Evolutionary conservation across 305 asterid genomes (phyloP).

Genomic region (Fraxinus platypoda): DNA sequence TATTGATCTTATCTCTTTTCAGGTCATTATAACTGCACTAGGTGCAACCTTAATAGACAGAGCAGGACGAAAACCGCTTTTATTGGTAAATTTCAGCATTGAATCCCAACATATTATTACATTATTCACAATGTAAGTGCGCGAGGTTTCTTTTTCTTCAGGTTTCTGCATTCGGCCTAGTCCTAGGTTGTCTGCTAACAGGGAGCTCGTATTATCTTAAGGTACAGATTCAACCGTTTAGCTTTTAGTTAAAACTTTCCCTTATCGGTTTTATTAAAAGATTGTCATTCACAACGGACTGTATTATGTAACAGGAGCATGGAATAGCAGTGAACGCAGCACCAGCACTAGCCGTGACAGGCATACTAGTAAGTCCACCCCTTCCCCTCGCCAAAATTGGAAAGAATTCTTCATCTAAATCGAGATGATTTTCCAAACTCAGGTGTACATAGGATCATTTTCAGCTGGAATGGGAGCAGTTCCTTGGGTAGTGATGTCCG

Average conservation of each 20-base stretch:
- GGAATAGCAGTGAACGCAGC: constrained; percentile 56
- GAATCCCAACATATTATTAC: background rate
- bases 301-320: constrained; percentile 47
- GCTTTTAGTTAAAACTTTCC: background rate
- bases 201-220: constrained; percentile 70
- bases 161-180: constrained; percentile 82
- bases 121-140: background rate
- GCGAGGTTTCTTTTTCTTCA: constrained; percentile 17
- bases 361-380: constrained; percentile 64
- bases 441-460: constrained; percentile 85
- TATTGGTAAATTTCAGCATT: constrained; percentile 50
- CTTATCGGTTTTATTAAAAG: background rate
- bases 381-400: background rate
- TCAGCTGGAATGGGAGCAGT: constrained; percentile 97
- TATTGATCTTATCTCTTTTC: constrained; percentile 12
- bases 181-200: constrained; percentile 69
- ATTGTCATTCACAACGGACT: constrained; percentile 12
- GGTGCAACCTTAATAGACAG: constrained; percentile 72
- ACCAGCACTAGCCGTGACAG: constrained; percentile 77
- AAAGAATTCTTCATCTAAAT: background rate
- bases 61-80: constrained; percentile 85
- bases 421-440: constrained; percentile 20
- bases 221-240: constrained; percentile 35
- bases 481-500: constrained; percentile 99
- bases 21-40: constrained; percentile 72